phyloP scores from a whole-genome alignment of 2,329 filamentous ascomycete species.

The Cyanodermella asteris region DNA sequence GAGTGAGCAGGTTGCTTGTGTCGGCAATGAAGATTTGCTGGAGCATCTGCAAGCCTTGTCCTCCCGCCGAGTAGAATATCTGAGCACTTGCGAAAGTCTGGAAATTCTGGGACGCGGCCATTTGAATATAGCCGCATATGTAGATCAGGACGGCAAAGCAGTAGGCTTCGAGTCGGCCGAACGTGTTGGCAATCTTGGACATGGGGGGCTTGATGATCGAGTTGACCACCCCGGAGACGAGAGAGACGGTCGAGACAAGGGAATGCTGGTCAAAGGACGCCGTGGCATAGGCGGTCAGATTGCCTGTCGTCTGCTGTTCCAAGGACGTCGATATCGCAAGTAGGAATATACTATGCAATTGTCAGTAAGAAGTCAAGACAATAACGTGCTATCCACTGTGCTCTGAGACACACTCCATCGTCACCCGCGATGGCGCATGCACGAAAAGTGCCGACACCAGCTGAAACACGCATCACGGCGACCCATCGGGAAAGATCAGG shows the following conservation, averaged over 20 bases:
- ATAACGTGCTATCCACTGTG: too few relatives aligned
- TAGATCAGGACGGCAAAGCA: slow-evolving; percentile 19
- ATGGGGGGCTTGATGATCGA: slow-evolving; percentile 21
- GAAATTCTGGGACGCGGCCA: slow-evolving; percentile 26
- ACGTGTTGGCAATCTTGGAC: slow-evolving; percentile 28
- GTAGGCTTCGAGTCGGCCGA: slow-evolving; percentile 27
- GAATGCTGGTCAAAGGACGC: slow-evolving; percentile 43
- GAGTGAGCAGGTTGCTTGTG: slow-evolving; percentile 35
- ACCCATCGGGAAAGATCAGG: not conserved
- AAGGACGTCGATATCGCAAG: slow-evolving; percentile 47
- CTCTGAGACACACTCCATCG: too few relatives aligned
- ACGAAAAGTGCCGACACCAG: too few relatives aligned
- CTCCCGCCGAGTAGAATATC: slow-evolving; percentile 39
- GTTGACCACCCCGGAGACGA: slow-evolving; percentile 42
- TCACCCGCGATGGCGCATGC: too few relatives aligned
- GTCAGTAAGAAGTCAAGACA: not conserved
- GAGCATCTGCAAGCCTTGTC: slow-evolving; percentile 36
- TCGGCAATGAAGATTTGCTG: slow-evolving; percentile 46
- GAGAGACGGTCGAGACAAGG: slow-evolving; percentile 40
- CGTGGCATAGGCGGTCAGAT: slow-evolving; percentile 41
- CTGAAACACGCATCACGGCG: not conserved
- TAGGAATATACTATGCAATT: slow-evolving; percentile 22
- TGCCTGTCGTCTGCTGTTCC: slow-evolving; percentile 40
- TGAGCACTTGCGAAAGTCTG: slow-evolving; percentile 29
- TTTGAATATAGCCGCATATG: slow-evolving; percentile 13